Evolutionary conservation across 257 asterid species (phyloP).

Genomic region (Echites panduratus): DNA sequence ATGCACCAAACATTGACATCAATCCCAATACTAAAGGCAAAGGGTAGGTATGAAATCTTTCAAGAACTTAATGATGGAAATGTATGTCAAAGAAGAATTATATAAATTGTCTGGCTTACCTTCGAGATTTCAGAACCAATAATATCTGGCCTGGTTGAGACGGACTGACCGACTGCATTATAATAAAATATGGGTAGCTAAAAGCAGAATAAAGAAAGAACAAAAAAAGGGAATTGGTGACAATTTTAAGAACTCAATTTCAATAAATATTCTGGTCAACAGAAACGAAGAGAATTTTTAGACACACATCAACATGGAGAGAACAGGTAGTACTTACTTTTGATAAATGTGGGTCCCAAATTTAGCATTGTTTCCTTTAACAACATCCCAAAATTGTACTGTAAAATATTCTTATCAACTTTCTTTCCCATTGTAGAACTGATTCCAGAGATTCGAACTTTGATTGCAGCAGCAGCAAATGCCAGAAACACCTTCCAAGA

Average conservation of each 20-base stretch:
- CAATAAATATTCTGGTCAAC: not conserved
- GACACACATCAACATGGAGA: slow-evolving; percentile 10
- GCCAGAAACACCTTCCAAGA: slow-evolving; percentile 75
- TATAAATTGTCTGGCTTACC: slow-evolving; percentile 37
- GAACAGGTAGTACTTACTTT: slow-evolving; percentile 42
- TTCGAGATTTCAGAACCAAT: slow-evolving; percentile 75
- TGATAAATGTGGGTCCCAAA: slow-evolving; percentile 94
- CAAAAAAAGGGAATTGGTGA: slow-evolving; percentile 12
- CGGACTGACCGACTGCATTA: slow-evolving; percentile 92
- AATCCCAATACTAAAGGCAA: not conserved
- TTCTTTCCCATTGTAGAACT: slow-evolving; percentile 36
- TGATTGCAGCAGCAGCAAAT: slow-evolving; percentile 69
- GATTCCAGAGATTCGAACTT: slow-evolving; percentile 54
- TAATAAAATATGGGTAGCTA: slow-evolving; percentile 11
- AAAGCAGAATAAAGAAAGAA: not conserved
- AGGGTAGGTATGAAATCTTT: not conserved
- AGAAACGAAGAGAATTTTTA: slow-evolving; percentile 11
- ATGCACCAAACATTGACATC: not conserved
- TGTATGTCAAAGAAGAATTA: slow-evolving; percentile 6
- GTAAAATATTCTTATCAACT: slow-evolving; percentile 40
- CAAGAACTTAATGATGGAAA: not conserved
- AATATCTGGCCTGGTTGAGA: slow-evolving; percentile 92
- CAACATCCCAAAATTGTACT: slow-evolving; percentile 59
- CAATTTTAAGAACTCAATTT: not conserved
- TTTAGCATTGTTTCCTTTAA: slow-evolving; percentile 81